Base-by-base conservation (phyloP, 805 yeast species). In the Ogataea polymorpha region DNA sequence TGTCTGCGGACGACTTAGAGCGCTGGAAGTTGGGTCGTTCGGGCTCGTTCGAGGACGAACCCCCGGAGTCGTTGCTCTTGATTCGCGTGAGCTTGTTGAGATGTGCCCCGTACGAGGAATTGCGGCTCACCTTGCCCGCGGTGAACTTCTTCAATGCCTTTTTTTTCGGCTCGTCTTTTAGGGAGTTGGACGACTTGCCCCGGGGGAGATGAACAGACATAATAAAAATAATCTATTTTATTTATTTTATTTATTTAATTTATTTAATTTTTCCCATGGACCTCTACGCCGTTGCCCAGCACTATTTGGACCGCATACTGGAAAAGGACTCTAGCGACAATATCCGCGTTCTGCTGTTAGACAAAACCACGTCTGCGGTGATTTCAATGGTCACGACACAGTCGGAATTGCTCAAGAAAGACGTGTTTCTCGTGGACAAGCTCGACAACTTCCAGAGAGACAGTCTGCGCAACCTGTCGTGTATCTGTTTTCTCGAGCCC, bases 301-400 rank as follows among this genome's bases (percentile, higher is more conserved):
- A 56, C 21, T 77, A 76, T 41, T 47, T 75, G 23, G 58, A 66
- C 23, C 54, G 71, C 23, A 62, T 77, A 8, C 48, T 65, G 13
- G 49, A 49, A 3, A 25, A 21, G 6, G 51, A 40, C 6, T 49
- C 47, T 17, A 47, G 37, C 12, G 44, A 53, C 29, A 42, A 39
- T 23, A 50, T 42, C 20, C 62, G 73, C 49, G 95, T 90, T 21
- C 69, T 93, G 26, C 69, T 93, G 28, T 72, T 93, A 42, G 99
- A 93, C 58, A 68, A 75, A 37, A 71, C 72, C 49, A 91, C 99
- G 2, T 86, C 95, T 5, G 73, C 89, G 0, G 79, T 89, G 17
- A 77, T 93, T 16, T 88, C 97, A n/a, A 72, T 93, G 75, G 80
- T 85, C 52, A 78, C 95, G 21, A 85, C 96, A 2, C 99, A 93